Base-by-base conservation (phyloP, 495 filamentous ascomycete genomes). In the Massariosphaeria phaeospora region DNA sequence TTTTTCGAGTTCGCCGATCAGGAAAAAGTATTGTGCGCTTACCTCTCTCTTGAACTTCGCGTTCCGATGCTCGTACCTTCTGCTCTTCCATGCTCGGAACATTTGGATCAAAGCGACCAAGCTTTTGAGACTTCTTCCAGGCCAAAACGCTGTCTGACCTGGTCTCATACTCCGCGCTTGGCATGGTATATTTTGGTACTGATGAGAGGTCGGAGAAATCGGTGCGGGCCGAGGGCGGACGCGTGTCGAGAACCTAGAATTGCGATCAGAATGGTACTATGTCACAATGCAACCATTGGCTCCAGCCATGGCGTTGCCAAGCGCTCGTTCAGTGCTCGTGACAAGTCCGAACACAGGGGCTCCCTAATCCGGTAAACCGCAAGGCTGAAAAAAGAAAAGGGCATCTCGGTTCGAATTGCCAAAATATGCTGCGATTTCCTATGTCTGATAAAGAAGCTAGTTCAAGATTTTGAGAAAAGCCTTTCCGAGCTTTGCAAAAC, bases 61-160 rank as follows among this genome's bases (percentile, higher is more conserved):
- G 72, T 48, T 76, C 73, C 52, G 85, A 77, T 24, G 80, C 83
- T 40, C 74, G 73, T 33, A 86, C 76, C 66, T 87, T 89, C 52
- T 84, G 79, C 48, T 82, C 76, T 61, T 89, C 81, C 20, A 67
- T 52, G 43, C 36, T 62, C 17, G 86, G 82, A 5, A 90, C 87
- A 61, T 79, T 77, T 2, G 93, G 93, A 66, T 96, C 90, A 71
- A 98, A 98, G 25, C 93, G 89, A 31, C 93, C 93, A 20, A 98
- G 78, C 63, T 95, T 88, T 62, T 95, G 83, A 18, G 82, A 77
- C 70, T 85, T 88, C 74, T 98, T 98, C 88, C 88, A 96, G 9
- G 89, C 86, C 34, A 95, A 77, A 13, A 98, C 93, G 21, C 85
- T 90, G 71, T 95, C 86, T 23, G 82, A 72, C 50, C 88, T 88